Evolutionary conservation across 2,329 filamentous ascomycete species (phyloP).

Genomic region (Pestalotiopsis sp.): DNA sequence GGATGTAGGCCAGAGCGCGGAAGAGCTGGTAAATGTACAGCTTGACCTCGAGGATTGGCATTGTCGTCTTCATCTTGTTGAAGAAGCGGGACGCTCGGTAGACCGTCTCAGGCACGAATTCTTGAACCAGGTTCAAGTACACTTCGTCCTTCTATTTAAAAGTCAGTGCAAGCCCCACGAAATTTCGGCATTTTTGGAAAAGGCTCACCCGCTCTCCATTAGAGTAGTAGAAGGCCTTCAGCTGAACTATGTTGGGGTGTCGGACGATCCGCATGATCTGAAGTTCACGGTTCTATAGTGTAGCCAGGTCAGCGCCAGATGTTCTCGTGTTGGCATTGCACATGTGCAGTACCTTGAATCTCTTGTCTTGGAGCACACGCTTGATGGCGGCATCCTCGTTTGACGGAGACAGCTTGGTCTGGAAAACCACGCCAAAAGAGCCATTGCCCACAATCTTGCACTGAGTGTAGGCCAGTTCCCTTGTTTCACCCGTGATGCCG

Average conservation of each 20-base stretch:
- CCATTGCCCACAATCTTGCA: slow-evolving; percentile 99
- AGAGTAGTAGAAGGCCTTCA: slow-evolving; percentile 99
- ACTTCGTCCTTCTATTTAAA: slow-evolving; percentile 86
- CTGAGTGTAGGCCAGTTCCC: slow-evolving; percentile 97
- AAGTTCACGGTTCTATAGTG: slow-evolving; percentile 85
- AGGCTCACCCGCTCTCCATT: slow-evolving; percentile 91
- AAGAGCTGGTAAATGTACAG: slow-evolving; percentile 99
- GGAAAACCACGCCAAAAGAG: slow-evolving; percentile 97
- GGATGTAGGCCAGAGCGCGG: slow-evolving; percentile 96
- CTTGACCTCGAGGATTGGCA: slow-evolving; percentile 98
- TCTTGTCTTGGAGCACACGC: slow-evolving; percentile 97
- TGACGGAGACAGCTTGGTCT: slow-evolving; percentile 97
- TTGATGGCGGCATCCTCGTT: slow-evolving; percentile 99
- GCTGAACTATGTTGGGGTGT: slow-evolving; percentile 97
- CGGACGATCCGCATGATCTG: slow-evolving; percentile 99
- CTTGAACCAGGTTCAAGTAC: slow-evolving; percentile 96
- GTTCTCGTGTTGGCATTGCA: neutral
- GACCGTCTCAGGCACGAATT: slow-evolving; percentile 97
- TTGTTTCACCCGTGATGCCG: slow-evolving; percentile 93
- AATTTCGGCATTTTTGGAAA: neutral
- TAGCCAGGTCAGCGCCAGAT: slow-evolving; percentile 6
- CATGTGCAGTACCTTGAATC: slow-evolving; percentile 80
- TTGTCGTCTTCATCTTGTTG: slow-evolving; percentile 99
- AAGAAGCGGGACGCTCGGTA: slow-evolving; percentile 98
- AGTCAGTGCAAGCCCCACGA: slow-evolving; percentile 15